Conservation (phyloP, 2,329 filamentous ascomycete species). For the Leptographium lundbergii region DNA sequence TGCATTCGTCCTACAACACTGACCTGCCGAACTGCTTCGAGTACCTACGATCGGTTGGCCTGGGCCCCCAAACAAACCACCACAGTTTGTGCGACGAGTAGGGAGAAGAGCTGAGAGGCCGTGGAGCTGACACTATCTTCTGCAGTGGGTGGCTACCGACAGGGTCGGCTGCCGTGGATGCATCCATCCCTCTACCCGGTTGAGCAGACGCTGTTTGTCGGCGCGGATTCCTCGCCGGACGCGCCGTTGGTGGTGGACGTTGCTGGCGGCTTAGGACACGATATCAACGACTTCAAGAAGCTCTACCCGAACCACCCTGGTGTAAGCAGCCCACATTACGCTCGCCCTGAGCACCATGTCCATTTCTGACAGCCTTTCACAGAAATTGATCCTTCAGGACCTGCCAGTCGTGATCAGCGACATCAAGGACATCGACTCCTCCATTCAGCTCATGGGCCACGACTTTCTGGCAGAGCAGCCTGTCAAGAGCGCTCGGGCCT, state of each 20-base stretch:
- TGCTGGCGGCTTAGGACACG: slow-evolving; percentile 23
- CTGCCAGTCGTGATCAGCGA: slow-evolving; percentile 6
- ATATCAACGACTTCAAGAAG: slow-evolving; percentile 19
- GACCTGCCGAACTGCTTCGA: slow-evolving; percentile 9
- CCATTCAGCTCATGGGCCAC: slow-evolving; percentile 6
- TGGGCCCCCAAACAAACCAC: slow-evolving; percentile 9
- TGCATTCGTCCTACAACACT: slow-evolving; percentile 4
- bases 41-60: slow-evolving; percentile 4
- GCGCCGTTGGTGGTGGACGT: slow-evolving; percentile 22
- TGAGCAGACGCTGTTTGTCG: slow-evolving; percentile 18
- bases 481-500: slow-evolving; percentile 16
- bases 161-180: slow-evolving; percentile 23
- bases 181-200: slow-evolving; percentile 19
- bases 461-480: slow-evolving; percentile 17
- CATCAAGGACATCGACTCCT: slow-evolving; percentile 8
- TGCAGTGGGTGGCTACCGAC: slow-evolving; percentile 19
- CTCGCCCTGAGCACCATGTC: too few relatives aligned
- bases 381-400: slow-evolving; percentile 13
- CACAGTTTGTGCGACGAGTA: slow-evolving; percentile 12
- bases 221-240: slow-evolving; percentile 13
- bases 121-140: background rate
- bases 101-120: background rate
- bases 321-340: background rate
- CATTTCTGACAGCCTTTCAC: background rate
- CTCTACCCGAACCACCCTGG: slow-evolving; percentile 11